These are phyloP conservation scores for Blastobotrys capitulatus DNA, from an alignment of 1,139 yeast genomes.

Conservation along the genomic window DNA sequence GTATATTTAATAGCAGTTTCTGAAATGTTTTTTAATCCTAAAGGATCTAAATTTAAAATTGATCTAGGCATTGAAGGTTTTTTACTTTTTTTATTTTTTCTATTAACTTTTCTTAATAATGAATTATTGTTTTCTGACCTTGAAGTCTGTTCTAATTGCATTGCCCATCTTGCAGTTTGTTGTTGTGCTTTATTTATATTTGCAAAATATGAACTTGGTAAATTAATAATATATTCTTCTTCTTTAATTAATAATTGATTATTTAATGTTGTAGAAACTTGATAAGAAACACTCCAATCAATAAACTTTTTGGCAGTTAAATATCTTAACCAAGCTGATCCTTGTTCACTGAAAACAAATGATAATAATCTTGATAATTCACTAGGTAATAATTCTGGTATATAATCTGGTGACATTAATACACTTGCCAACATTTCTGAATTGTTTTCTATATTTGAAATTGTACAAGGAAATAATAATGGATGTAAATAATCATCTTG, in stretches of 20 bases:
- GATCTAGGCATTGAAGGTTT: slow-evolving; percentile 19
- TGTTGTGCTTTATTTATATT: slow-evolving; percentile 20
- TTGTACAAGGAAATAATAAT: slow-evolving; percentile 17
- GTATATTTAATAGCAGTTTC: slow-evolving; percentile 16
- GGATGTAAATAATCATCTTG: slow-evolving; percentile 8
- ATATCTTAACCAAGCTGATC: slow-evolving; percentile 29
- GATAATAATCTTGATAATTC: slow-evolving; percentile 22
- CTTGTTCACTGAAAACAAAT: slow-evolving; percentile 27
- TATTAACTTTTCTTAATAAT: neutral
- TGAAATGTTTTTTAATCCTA: slow-evolving; percentile 18
- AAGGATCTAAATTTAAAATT: slow-evolving; percentile 26
- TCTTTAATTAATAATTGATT: neutral
- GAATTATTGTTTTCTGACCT: slow-evolving; percentile 21
- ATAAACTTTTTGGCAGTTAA: slow-evolving; percentile 26
- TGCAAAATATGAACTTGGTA: slow-evolving; percentile 13
- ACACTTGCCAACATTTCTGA: slow-evolving; percentile 27
- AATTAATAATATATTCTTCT: slow-evolving; percentile 11
- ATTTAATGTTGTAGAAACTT: slow-evolving; percentile 7
- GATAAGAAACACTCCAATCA: slow-evolving; percentile 21
- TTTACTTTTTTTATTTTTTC: neutral
- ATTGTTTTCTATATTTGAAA: slow-evolving; percentile 20
- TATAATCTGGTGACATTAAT: slow-evolving; percentile 26
- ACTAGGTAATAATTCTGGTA: slow-evolving; percentile 20
- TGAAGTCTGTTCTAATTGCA: slow-evolving; percentile 24
- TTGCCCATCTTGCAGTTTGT: slow-evolving; percentile 27